Conservation (phyloP, 225 moss, liverwort and hornwort species). For the Polytrichum commune region DNA sequence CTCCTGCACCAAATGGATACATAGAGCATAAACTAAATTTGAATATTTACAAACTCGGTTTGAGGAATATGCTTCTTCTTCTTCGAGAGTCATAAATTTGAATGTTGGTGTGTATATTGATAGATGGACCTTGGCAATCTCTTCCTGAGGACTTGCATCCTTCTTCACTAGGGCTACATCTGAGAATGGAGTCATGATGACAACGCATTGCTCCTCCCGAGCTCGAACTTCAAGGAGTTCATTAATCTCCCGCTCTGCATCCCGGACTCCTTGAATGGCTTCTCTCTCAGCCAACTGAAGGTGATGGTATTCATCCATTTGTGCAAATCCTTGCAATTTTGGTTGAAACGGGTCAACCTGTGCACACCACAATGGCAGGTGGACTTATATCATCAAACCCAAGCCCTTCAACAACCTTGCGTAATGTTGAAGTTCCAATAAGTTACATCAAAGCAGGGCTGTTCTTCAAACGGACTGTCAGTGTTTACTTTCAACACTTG, state of each 20-base stretch:
- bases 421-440: too few relatives aligned
- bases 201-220: conserved; percentile 60
- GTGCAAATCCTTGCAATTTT: conserved; percentile 52
- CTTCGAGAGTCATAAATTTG: neutral
- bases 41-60: neutral
- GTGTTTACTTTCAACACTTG: too few relatives aligned
- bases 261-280: conserved; percentile 51
- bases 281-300: conserved; percentile 47
- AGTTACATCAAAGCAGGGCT: too few relatives aligned
- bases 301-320: conserved; percentile 65
- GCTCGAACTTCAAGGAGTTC: conserved; percentile 50
- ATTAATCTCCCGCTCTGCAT: conserved; percentile 51
- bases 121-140: conserved; percentile 48
- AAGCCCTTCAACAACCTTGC: too few relatives aligned
- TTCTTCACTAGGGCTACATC: conserved; percentile 60
- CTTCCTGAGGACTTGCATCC: conserved; percentile 29
- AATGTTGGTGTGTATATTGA: neutral
- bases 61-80: neutral
- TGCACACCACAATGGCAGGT: too few relatives aligned
- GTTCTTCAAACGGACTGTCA: too few relatives aligned
- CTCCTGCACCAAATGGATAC: too few relatives aligned
- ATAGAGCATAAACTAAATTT: too few relatives aligned
- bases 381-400: too few relatives aligned
- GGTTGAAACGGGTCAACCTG: conserved; percentile 65
- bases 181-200: conserved; percentile 61